Percentiles rank a stretch among this genome's conserved stretches.
These are phyloP conservation scores for Nigrospora sphaerica DNA, from an alignment of 2,329 filamentous ascomycete species.

Conservation along the genomic window DNA sequence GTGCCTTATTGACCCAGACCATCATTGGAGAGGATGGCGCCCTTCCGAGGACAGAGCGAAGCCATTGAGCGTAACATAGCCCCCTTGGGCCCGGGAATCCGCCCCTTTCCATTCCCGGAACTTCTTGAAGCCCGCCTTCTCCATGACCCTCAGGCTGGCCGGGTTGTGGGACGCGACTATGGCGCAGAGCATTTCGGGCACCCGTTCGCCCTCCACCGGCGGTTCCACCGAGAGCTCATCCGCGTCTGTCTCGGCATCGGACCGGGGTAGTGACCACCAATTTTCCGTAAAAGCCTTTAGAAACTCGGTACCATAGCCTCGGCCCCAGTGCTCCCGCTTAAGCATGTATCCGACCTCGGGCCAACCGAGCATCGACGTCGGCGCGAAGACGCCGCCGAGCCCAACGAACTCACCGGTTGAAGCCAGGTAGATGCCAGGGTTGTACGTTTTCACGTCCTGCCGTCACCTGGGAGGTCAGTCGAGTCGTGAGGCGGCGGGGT, in stretches of 20 bases:
- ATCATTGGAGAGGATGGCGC: too few relatives aligned
- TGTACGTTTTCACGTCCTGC: slow-evolving; percentile 43
- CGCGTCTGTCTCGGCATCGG: slow-evolving; percentile 34
- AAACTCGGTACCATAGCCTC: slow-evolving; percentile 51
- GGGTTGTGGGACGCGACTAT: slow-evolving; percentile 41
- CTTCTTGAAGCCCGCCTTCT: slow-evolving; percentile 46
- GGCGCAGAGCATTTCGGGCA: slow-evolving; percentile 36
- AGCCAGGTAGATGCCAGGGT: slow-evolving; percentile 44
- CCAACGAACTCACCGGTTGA: slow-evolving; percentile 45
- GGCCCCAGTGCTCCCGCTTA: slow-evolving; percentile 44
- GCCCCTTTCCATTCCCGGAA: slow-evolving; percentile 31
- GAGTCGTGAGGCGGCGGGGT: too few relatives aligned
- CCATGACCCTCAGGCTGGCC: slow-evolving; percentile 48
- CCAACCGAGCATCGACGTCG: slow-evolving; percentile 37
- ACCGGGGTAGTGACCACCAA: slow-evolving; percentile 44
- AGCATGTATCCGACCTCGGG: slow-evolving; percentile 55
- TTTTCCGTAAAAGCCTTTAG: slow-evolving; percentile 34
- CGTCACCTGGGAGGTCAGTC: too few relatives aligned
- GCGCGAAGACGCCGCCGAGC: slow-evolving; percentile 34
- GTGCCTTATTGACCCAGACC: too few relatives aligned
- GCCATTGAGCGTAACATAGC: slow-evolving; percentile 5
- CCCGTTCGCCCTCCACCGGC: slow-evolving; percentile 14
- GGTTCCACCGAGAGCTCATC: slow-evolving; percentile 26
- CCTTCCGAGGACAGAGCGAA: slow-evolving; percentile 5
- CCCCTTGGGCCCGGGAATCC: slow-evolving; percentile 9